Conservation (phyloP, 495 filamentous ascomycete genomes). For the Bathelium albidoporum region DNA sequence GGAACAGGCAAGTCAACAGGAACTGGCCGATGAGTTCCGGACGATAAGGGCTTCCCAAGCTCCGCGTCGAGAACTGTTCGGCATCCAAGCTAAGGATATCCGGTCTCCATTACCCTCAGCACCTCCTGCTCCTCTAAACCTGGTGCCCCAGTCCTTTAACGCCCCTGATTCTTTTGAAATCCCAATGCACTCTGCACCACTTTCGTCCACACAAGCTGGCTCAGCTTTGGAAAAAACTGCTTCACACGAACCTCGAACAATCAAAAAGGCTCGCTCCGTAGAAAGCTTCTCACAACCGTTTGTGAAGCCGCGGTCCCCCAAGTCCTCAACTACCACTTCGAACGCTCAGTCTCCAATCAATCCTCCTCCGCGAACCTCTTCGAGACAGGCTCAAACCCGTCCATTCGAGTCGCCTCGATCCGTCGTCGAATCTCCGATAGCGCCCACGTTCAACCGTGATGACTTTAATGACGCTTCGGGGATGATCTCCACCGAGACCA, state of each 20-base stretch:
- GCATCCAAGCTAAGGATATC: slow-evolving; percentile 54
- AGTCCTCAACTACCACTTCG: background rate
- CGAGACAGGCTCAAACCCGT: background rate
- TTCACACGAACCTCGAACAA: background rate
- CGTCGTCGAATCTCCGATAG: slow-evolving; percentile 17
- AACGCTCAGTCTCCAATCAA: slow-evolving; percentile 15
- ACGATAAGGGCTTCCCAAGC: slow-evolving; percentile 57
- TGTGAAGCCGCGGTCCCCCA: slow-evolving; percentile 15
- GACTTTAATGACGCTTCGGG: background rate
- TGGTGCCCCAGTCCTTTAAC: background rate
- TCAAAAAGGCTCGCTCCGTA: slow-evolving; percentile 10
- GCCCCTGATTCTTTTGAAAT: background rate
- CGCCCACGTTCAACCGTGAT: slow-evolving; percentile 10
- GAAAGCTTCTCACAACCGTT: slow-evolving; percentile 26
- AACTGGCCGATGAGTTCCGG: slow-evolving; percentile 57
- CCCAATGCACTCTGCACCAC: slow-evolving; percentile 5
- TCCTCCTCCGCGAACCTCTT: slow-evolving; percentile 19
- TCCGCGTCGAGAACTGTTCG: slow-evolving; percentile 48
- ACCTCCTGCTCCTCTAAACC: background rate
- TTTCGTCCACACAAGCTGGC: background rate
- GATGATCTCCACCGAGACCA: slow-evolving; percentile 8
- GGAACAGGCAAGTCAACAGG: slow-evolving; percentile 44
- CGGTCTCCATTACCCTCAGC: slow-evolving; percentile 24
- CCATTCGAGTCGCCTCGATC: slow-evolving; percentile 1
- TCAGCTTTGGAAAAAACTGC: background rate